Evolutionary conservation across 2,329 filamentous ascomycete species (phyloP).

Genomic region (Epichloe sp.): DNA sequence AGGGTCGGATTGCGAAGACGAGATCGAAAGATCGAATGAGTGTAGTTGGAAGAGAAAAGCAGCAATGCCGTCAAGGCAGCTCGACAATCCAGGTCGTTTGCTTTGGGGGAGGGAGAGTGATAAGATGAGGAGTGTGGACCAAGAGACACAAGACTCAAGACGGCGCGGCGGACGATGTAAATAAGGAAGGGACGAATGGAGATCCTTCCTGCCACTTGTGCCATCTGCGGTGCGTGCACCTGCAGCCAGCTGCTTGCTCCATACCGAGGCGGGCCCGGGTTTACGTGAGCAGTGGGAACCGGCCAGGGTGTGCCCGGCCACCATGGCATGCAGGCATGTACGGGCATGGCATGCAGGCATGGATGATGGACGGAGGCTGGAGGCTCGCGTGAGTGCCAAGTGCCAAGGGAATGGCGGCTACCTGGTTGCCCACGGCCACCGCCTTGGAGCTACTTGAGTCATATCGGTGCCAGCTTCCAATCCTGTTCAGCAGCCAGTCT

Average conservation of each 20-base stretch:
- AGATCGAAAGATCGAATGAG: constrained; percentile 2
- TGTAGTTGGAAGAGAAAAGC: constrained; percentile 1
- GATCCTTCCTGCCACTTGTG: not conserved
- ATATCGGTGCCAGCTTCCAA: too few species aligned
- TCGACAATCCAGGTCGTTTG: constrained; percentile 6
- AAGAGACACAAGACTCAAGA: not conserved
- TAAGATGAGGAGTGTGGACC: constrained; percentile 1
- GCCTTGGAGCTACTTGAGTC: too few species aligned
- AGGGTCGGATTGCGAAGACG: not conserved
- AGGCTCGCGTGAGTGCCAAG: too few species aligned
- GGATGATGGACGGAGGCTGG: not conserved
- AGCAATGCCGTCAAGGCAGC: constrained; percentile 6
- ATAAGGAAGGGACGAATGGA: constrained; percentile 3
- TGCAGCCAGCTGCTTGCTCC: not conserved
- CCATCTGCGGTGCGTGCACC: not conserved
- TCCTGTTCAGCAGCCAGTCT: too few species aligned
- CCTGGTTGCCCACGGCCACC: too few species aligned
- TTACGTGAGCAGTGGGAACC: not conserved
- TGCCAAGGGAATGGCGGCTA: too few species aligned
- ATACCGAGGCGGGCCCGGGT: not conserved
- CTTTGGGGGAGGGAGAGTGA: not conserved
- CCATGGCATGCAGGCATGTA: not conserved
- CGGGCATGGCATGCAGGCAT: not conserved
- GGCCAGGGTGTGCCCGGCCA: not conserved
- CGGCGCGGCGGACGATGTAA: constrained; percentile 2